Evolutionary conservation across 345 rosid species (phyloP).

Genomic region (Euphorbia tirucalli): DNA sequence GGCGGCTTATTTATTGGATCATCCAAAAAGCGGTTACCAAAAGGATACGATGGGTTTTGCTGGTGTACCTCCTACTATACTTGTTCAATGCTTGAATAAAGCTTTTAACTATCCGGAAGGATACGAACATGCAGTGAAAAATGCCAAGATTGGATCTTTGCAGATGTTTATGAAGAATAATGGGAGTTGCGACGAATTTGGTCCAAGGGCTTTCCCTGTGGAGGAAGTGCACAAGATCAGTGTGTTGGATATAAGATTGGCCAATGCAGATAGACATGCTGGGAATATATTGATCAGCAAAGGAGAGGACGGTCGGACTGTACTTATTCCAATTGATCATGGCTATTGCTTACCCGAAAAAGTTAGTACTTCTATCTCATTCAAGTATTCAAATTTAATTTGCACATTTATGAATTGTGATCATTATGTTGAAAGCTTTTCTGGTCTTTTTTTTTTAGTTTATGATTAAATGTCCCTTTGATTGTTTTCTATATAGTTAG

Average conservation of each 20-base stretch:
- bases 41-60: conserved; percentile 77
- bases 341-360: conserved; percentile 91
- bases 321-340: conserved; percentile 90
- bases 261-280: conserved; percentile 89
- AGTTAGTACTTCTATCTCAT: conserved; percentile 44
- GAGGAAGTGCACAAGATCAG: conserved; percentile 89
- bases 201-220: conserved; percentile 74
- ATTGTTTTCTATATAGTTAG: too few species aligned
- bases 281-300: conserved; percentile 72
- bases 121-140: conserved; percentile 24
- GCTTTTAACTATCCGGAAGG: conserved; percentile 70
- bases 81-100: conserved; percentile 70
- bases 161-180: conserved; percentile 86
- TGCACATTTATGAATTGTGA: too few species aligned
- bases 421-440: too few species aligned
- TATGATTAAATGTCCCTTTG: too few species aligned
- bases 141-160: conserved; percentile 76
- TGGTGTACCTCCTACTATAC: conserved; percentile 79
- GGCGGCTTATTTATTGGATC: conserved; percentile 81
- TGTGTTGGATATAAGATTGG: conserved; percentile 82
- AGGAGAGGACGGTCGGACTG: conserved; percentile 52
- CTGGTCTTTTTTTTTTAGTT: too few species aligned
- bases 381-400: neutral
- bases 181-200: conserved; percentile 87
- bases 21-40: conserved; percentile 55